Conservation (phyloP, 1,139 yeast species). For the Fermentozyma sake region DNA sequence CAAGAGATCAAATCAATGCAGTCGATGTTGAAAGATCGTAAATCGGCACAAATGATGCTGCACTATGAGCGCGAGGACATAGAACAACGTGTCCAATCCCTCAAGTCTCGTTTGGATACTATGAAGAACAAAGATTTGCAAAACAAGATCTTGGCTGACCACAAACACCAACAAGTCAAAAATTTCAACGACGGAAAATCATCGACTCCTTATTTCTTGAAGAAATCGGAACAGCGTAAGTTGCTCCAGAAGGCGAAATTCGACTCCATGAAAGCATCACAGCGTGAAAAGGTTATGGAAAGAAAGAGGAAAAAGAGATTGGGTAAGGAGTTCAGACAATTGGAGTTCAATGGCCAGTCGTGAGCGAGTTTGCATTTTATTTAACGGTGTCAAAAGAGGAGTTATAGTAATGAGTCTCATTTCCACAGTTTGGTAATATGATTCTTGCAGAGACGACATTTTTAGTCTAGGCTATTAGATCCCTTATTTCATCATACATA, state of each 20-base stretch:
- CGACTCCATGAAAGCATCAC: constrained; percentile 76
- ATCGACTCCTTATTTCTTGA: constrained; percentile 56
- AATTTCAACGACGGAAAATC: constrained; percentile 47
- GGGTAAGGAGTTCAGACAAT: constrained; percentile 82
- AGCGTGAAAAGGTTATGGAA: constrained; percentile 85
- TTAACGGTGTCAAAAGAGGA: too few species aligned
- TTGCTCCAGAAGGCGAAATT: constrained; percentile 85
- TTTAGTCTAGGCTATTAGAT: too few species aligned
- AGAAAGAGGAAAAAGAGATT: constrained; percentile 90
- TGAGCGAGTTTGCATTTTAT: neutral
- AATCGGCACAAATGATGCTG: constrained; percentile 39
- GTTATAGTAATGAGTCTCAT: too few species aligned
- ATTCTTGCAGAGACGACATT: too few species aligned
- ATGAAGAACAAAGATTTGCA: constrained; percentile 75
- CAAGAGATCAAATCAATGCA: constrained; percentile 64
- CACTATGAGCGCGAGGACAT: constrained; percentile 51
- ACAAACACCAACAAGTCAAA: constrained; percentile 45
- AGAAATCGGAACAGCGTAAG: constrained; percentile 77
- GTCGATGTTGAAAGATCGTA: constrained; percentile 51
- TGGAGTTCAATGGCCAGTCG: constrained; percentile 46
- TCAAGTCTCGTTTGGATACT: constrained; percentile 74
- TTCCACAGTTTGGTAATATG: too few species aligned
- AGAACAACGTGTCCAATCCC: constrained; percentile 50
- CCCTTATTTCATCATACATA: too few species aligned
- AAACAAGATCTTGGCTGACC: constrained; percentile 51